A percentile compares a stretch with the other conserved stretches of the same genome.
phyloP scores from a whole-genome alignment of 495 filamentous ascomycete species.

The Platismatia glauca region DNA sequence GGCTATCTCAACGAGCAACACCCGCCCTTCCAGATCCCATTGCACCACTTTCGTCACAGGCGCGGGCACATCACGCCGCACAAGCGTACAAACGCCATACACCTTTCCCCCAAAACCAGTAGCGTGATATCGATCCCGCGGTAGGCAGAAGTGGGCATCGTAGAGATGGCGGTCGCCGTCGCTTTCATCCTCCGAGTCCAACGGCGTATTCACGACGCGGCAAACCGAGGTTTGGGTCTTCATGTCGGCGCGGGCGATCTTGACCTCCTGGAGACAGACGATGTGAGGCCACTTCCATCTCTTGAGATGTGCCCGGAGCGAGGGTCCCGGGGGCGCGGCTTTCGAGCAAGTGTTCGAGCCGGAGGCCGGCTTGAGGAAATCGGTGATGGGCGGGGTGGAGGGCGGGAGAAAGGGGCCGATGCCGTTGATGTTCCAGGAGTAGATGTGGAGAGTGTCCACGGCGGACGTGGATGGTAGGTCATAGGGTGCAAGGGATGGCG shows the following conservation, averaged over 20 bases:
- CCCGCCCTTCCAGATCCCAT: conserved; percentile 47
- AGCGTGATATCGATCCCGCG: conserved; percentile 40
- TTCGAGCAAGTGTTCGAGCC: background rate
- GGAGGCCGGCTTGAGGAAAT: conserved; percentile 31
- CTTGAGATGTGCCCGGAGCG: conserved; percentile 36
- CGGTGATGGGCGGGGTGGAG: conserved; percentile 31
- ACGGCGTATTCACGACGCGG: conserved; percentile 25
- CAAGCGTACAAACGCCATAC: conserved; percentile 42
- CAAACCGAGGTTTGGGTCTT: conserved; percentile 30
- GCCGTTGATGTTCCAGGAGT: conserved; percentile 47
- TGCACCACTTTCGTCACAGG: conserved; percentile 26
- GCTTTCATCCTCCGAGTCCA: background rate
- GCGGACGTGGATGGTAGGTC: background rate
- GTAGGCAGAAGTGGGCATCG: conserved; percentile 35
- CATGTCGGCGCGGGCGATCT: conserved; percentile 34
- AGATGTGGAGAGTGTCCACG: conserved; percentile 26
- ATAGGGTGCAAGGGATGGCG: background rate
- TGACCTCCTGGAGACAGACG: conserved; percentile 46
- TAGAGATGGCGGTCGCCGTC: conserved; percentile 29
- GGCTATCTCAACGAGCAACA: conserved; percentile 34
- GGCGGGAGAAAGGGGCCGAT: conserved; percentile 33
- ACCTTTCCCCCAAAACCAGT: conserved; percentile 39
- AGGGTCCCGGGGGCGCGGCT: conserved; percentile 15
- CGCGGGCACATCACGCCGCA: conserved; percentile 36
- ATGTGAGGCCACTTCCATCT: conserved; percentile 40